A percentile compares a stretch with the other conserved stretches of the same genome.
Conservation (phyloP, 768 basidiomycete species). For the Pleurotus ostreatus region DNA sequence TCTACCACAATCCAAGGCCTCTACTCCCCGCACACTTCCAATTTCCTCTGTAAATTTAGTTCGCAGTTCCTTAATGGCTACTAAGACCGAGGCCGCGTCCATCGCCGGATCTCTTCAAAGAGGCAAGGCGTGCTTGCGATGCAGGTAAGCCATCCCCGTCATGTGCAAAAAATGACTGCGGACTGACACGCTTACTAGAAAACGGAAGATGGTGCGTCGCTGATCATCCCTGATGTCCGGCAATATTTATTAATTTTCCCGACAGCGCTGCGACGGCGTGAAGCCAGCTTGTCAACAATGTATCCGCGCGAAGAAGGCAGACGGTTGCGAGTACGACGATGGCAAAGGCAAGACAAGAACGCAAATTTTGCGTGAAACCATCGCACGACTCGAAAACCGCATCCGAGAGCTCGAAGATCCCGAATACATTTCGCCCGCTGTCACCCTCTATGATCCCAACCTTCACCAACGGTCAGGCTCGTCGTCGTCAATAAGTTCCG, state of each 20-base stretch:
- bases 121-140: conserved; percentile 69
- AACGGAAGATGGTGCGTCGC: conserved; percentile 61
- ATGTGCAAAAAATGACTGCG: conserved; percentile 8
- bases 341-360: conserved; percentile 82
- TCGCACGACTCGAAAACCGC: conserved; percentile 65
- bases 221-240: conserved; percentile 5
- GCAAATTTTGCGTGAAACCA: conserved; percentile 74
- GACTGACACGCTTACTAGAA: conserved; percentile 33
- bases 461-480: conserved; percentile 47
- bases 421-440: conserved; percentile 63
- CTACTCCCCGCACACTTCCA: conserved; percentile 3
- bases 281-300: conserved; percentile 83
- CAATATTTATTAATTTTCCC: conserved; percentile 12
- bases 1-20: conserved; percentile 6
- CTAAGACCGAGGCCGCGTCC: conserved; percentile 36
- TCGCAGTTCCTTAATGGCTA: conserved; percentile 42
- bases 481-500: conserved; percentile 48
- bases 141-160: conserved; percentile 44
- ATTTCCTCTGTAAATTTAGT: conserved; percentile 26
- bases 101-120: conserved; percentile 47
- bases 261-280: conserved; percentile 70
- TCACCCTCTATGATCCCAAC: conserved; percentile 70
- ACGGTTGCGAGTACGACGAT: conserved; percentile 78
- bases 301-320: conserved; percentile 69
- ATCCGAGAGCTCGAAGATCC: conserved; percentile 75